Evolutionary conservation across 495 filamentous ascomycete genomes (phyloP), one percentile per base, ranked within the genome.

Genomic region (Paragyromitra xinjiangensis): DNA sequence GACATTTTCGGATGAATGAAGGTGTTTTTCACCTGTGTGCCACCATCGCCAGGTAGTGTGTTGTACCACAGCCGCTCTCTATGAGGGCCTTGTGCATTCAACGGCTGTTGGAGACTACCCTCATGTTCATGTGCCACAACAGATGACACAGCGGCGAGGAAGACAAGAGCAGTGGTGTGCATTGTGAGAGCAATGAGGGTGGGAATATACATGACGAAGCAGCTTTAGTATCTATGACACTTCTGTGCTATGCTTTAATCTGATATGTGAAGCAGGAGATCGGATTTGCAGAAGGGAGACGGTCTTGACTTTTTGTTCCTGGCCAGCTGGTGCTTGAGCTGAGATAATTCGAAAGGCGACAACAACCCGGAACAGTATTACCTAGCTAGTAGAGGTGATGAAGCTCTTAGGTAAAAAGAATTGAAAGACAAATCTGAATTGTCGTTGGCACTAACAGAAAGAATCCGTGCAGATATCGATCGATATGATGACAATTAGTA

Each of bases 21-120:
- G 12, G 39, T 40, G 9, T 37, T 48, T 40, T 8, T 79, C 22
- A 87, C 87, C 84, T 88, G 88, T 37, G 87, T 89, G 50, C 87
- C 88, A 12, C 88, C 88, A 77, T 89, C 88, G 56, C 88, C 88
- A 0, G 88, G 88, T 5, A 89, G 78, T 6, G 79, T 85, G 73
- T 87, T 88, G 78, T 88, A 88, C 87, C 87, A 88, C 19, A 88
- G 77, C 7, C 84, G 83, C 66, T 85, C 82, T 14, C 19, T 53
- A 79, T 86, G 86, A 16, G 87, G 87, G 0, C 88, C 88, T 34
- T 81, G 74, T 19, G 65, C 78, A n/a, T 37, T 73, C 8, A 81
- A 56, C 34, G 16, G 69, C 42, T 78, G 69, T 24, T 78, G 67
- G 6, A 78, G 68, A 29, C 77, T 78, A 4, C 79, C 79, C 12